Evolutionary conservation across 2,329 filamentous ascomycete species (phyloP).

Genomic region (Sporothrix mexicana): DNA sequence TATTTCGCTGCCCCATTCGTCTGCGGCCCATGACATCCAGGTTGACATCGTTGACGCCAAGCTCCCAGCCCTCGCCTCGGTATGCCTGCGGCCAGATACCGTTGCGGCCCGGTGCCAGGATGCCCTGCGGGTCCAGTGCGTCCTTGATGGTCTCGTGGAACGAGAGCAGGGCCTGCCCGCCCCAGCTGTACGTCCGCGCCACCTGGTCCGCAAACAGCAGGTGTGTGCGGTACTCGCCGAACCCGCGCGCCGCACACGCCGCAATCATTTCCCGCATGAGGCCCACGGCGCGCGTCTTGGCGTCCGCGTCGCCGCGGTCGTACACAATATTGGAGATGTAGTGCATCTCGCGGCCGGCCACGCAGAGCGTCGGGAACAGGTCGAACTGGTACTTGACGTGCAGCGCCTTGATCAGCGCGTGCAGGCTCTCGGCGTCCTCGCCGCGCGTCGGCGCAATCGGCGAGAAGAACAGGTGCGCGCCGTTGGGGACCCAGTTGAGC

Average conservation of each 20-base stretch:
- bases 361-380: slow-evolving; percentile 57
- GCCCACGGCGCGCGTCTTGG: slow-evolving; percentile 40
- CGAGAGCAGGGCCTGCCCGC: slow-evolving; percentile 45
- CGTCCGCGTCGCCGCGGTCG: slow-evolving; percentile 47
- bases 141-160: slow-evolving; percentile 50
- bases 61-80: slow-evolving; percentile 35
- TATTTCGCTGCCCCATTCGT: too few species aligned
- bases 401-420: slow-evolving; percentile 48
- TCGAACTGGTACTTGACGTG: slow-evolving; percentile 55
- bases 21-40: slow-evolving; percentile 34
- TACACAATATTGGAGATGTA: slow-evolving; percentile 58
- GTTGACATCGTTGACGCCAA: slow-evolving; percentile 34
- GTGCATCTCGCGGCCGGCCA: slow-evolving; percentile 61
- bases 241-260: slow-evolving; percentile 46
- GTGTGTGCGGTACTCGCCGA: slow-evolving; percentile 51
- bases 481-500: slow-evolving; percentile 59
- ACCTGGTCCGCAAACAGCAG: slow-evolving; percentile 50
- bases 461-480: slow-evolving; percentile 55
- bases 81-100: slow-evolving; percentile 51
- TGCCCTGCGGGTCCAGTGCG: slow-evolving; percentile 51
- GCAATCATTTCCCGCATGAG: slow-evolving; percentile 47
- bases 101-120: slow-evolving; percentile 54
- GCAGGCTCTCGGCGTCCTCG: slow-evolving; percentile 53
- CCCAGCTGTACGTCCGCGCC: slow-evolving; percentile 49
- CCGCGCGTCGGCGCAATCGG: slow-evolving; percentile 58